Conservation (phyloP, 805 yeast genomes). For the Brettanomyces naardenensis region DNA sequence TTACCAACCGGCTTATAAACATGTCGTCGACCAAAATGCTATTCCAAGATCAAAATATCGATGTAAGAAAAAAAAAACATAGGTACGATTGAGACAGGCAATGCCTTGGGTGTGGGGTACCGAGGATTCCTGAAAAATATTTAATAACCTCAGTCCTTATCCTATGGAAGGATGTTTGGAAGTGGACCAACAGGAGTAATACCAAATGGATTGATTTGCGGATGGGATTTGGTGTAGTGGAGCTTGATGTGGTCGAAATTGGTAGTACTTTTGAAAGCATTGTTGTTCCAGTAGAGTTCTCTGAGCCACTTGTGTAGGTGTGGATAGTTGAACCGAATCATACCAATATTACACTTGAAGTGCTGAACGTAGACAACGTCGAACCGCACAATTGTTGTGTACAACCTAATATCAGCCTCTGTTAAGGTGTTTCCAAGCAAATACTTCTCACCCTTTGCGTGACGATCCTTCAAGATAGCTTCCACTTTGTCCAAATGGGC, state of each 20-base stretch:
- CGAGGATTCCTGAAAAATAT: too few species aligned
- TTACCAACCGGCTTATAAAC: too few species aligned
- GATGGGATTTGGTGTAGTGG: constrained; percentile 85
- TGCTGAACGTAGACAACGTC: constrained; percentile 94
- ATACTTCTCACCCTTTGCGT: constrained; percentile 28
- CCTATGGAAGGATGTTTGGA: constrained; percentile 57
- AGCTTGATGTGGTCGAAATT: constrained; percentile 83
- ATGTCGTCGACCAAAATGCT: too few species aligned
- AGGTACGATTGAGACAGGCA: too few species aligned
- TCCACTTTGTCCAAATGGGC: constrained; percentile 65
- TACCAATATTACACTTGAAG: constrained; percentile 83
- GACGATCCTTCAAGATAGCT: constrained; percentile 40
- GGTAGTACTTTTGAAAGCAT: constrained; percentile 69
- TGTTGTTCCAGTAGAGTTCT: constrained; percentile 70
- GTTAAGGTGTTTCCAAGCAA: constrained; percentile 63
- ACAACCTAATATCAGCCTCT: constrained; percentile 86
- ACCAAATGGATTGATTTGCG: constrained; percentile 68
- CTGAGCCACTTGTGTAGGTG: constrained; percentile 71
- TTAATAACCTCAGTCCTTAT: too few species aligned
- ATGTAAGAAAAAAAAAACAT: too few species aligned
- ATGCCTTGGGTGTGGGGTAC: too few species aligned
- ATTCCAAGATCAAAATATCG: too few species aligned
- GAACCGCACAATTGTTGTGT: constrained; percentile 80
- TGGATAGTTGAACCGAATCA: constrained; percentile 76
- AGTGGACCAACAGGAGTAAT: constrained; percentile 87